phyloP scores from a whole-genome alignment of 2,329 filamentous ascomycete species.

The Helicocarpus griseus region DNA sequence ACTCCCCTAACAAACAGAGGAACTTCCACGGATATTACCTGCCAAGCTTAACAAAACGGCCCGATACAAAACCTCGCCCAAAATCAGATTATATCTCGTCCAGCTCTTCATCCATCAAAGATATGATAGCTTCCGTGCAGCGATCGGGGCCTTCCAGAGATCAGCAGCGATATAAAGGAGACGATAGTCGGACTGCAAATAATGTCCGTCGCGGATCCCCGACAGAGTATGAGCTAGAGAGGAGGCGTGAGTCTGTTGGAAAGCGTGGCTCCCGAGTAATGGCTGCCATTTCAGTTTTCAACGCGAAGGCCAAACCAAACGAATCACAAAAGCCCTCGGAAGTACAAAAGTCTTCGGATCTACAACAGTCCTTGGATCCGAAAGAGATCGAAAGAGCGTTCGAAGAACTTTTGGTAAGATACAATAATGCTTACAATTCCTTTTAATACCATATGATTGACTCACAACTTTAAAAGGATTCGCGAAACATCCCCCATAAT shows the following conservation, averaged over 20 bases:
- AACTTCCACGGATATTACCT: slow-evolving; percentile 49
- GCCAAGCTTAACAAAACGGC: slow-evolving; percentile 32
- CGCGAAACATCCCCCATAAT: slow-evolving; percentile 86
- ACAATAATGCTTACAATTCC: slow-evolving; percentile 43
- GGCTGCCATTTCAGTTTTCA: slow-evolving; percentile 55
- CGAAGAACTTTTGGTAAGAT: slow-evolving; percentile 49
- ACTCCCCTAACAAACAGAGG: slow-evolving; percentile 52
- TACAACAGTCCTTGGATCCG: slow-evolving; percentile 35
- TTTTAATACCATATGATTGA: slow-evolving; percentile 23
- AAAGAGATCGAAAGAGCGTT: slow-evolving; percentile 54
- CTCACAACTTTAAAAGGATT: slow-evolving; percentile 47
- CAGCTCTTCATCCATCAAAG: slow-evolving; percentile 31
- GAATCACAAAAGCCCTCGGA: slow-evolving; percentile 28
- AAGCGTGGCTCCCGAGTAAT: slow-evolving; percentile 49
- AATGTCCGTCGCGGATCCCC: slow-evolving; percentile 1
- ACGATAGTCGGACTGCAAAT: neutral
- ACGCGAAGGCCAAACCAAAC: slow-evolving; percentile 43
- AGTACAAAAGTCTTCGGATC: too few species aligned
- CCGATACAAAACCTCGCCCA: slow-evolving; percentile 37
- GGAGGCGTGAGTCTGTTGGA: slow-evolving; percentile 20
- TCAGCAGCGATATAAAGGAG: slow-evolving; percentile 14
- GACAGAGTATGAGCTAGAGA: slow-evolving; percentile 1
- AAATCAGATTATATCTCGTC: slow-evolving; percentile 41
- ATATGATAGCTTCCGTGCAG: slow-evolving; percentile 21
- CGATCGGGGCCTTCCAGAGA: slow-evolving; percentile 6